These are phyloP conservation scores for Lachancea thermotolerans DNA, from an alignment of 805 yeast species.

Conservation along the genomic window DNA sequence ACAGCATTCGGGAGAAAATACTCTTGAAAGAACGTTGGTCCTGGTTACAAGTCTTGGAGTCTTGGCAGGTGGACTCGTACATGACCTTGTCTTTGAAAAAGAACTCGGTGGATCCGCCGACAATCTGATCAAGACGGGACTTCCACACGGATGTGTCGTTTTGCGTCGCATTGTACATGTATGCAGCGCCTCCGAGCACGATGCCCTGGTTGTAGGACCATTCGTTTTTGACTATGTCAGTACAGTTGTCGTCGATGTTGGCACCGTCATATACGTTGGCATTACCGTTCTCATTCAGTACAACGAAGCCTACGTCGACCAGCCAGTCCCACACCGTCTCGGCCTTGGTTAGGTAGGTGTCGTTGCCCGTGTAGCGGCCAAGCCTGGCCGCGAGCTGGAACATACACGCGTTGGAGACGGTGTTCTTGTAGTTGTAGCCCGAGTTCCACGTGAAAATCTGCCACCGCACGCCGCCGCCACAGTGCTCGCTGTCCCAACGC, in stretches of 20 bases:
- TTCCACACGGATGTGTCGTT: slow-evolving; percentile 44
- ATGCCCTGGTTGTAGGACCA: slow-evolving; percentile 74
- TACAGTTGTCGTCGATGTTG: slow-evolving; percentile 49
- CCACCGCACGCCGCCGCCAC: slow-evolving; percentile 67
- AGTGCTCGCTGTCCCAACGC: slow-evolving; percentile 50
- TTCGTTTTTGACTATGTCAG: slow-evolving; percentile 43
- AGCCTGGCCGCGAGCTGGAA: slow-evolving; percentile 59
- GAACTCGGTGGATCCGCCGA: slow-evolving; percentile 43
- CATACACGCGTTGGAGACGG: slow-evolving; percentile 58
- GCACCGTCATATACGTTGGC: slow-evolving; percentile 72
- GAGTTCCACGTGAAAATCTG: slow-evolving; percentile 55
- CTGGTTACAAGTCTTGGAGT: slow-evolving; percentile 48
- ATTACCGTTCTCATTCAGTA: slow-evolving; percentile 40
- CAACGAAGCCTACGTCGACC: slow-evolving; percentile 41
- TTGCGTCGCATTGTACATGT: slow-evolving; percentile 52
- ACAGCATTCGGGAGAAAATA: slow-evolving; percentile 58
- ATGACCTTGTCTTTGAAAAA: slow-evolving; percentile 43
- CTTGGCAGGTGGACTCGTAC: slow-evolving; percentile 58
- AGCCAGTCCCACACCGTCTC: slow-evolving; percentile 56
- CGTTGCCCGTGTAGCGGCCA: slow-evolving; percentile 50
- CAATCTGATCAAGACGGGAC: slow-evolving; percentile 38
- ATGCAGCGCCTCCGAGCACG: slow-evolving; percentile 61
- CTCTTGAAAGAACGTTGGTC: slow-evolving; percentile 75
- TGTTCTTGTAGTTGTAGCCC: slow-evolving; percentile 58
- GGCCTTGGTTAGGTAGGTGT: slow-evolving; percentile 45